phyloP scores from a whole-genome alignment of 1,284 basidiomycete genomes.

The Pseudozyma hubeiensis region DNA sequence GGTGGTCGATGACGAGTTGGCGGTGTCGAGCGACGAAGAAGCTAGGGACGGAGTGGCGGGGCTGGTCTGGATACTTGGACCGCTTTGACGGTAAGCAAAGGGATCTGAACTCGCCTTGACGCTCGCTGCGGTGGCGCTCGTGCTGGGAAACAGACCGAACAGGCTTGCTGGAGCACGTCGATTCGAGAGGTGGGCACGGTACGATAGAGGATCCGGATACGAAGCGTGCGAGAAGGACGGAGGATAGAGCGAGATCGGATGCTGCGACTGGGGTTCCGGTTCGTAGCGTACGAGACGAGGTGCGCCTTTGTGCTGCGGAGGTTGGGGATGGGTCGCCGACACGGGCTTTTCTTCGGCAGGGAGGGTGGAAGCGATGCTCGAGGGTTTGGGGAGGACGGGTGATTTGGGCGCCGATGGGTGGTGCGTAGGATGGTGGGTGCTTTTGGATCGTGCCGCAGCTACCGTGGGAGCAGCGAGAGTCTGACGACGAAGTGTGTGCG shows the following conservation, averaged over 20 bases:
- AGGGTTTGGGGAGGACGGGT: conserved; percentile 48
- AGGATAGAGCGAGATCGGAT: conserved; percentile 31
- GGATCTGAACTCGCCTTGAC: conserved; percentile 21
- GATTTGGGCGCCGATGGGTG: conserved; percentile 25
- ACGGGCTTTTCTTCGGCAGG: conserved; percentile 22
- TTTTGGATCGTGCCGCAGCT: conserved; percentile 14
- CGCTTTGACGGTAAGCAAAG: conserved; percentile 19
- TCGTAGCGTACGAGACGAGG: conserved; percentile 50
- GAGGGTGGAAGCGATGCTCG: conserved; percentile 32
- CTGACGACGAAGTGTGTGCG: conserved; percentile 1
- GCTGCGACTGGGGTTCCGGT: conserved; percentile 3
- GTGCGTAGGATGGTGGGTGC: conserved; percentile 34
- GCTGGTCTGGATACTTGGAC: conserved; percentile 13
- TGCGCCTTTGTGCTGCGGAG: conserved; percentile 43
- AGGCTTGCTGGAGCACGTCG: conserved; percentile 46
- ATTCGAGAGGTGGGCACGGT: conserved; percentile 42
- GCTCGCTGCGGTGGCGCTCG: conserved; percentile 41
- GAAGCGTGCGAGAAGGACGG: conserved; percentile 43
- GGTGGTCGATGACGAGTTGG: background rate
- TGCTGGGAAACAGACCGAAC: conserved; percentile 41
- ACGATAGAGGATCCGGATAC: conserved; percentile 33
- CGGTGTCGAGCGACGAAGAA: background rate
- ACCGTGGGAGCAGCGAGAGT: background rate
- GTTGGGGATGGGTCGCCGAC: conserved; percentile 24
- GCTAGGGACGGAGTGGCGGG: background rate